These are phyloP conservation scores for Porogramme epimiltina DNA, from an alignment of 1,284 basidiomycete species.

Conservation along the genomic window DNA sequence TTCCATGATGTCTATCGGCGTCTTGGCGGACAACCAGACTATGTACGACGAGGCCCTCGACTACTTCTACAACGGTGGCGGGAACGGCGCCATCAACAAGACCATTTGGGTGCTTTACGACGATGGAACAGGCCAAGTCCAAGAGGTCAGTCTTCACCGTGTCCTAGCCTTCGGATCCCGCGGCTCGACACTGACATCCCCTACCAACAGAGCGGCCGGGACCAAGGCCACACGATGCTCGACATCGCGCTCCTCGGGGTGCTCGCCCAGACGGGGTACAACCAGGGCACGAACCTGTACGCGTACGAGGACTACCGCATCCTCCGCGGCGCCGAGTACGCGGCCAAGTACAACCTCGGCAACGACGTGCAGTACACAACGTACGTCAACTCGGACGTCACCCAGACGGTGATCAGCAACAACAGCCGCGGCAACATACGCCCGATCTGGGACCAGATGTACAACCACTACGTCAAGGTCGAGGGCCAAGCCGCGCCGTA, in stretches of 20 bases:
- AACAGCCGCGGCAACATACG: slow-evolving; percentile 5
- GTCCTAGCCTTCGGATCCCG: no score
- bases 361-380: slow-evolving; percentile 12
- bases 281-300: slow-evolving; percentile 1
- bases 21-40: slow-evolving; percentile 7
- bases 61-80: slow-evolving; percentile 6
- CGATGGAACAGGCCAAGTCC: slow-evolving; percentile 7
- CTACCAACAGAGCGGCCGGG: neutral
- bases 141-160: neutral
- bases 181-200: neutral
- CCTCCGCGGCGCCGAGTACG: slow-evolving; percentile 8
- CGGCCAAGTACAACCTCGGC: slow-evolving; percentile 10
- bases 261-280: slow-evolving; percentile 8
- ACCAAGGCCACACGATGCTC: slow-evolving; percentile 8
- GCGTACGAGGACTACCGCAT: slow-evolving; percentile 5
- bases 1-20: slow-evolving; percentile 3
- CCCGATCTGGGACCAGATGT: slow-evolving; percentile 8
- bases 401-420: slow-evolving; percentile 8
- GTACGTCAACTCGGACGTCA: slow-evolving; percentile 8
- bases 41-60: slow-evolving; percentile 7
- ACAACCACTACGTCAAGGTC: slow-evolving; percentile 10
- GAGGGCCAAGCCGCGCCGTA: neutral
- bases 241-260: slow-evolving; percentile 6
- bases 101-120: slow-evolving; percentile 4
- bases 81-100: slow-evolving; percentile 8